Percentiles rank a stretch among this genome's conserved stretches.
Conservation (phyloP, 2,329 filamentous ascomycete species). For the Penicillium italicum region DNA sequence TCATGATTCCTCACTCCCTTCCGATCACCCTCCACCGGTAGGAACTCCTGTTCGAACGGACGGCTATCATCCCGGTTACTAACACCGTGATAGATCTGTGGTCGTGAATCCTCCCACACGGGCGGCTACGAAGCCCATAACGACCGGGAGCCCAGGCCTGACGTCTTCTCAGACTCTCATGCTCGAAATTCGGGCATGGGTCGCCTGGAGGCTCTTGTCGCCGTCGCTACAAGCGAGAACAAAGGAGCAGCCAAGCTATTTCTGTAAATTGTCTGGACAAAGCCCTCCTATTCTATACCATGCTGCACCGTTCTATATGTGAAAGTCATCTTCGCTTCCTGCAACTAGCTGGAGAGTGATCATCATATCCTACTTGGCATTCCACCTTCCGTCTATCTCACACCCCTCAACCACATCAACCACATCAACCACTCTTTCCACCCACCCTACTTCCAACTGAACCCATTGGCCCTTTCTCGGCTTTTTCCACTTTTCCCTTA, state of each 20-base stretch:
- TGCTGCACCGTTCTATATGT: background rate
- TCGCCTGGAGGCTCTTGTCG: constrained; percentile 49
- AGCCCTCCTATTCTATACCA: constrained; percentile 5
- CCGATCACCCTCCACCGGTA: constrained; percentile 42
- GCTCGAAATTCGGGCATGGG: constrained; percentile 41
- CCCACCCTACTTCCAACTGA: background rate
- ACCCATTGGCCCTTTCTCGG: background rate
- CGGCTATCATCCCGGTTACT: constrained; percentile 28
- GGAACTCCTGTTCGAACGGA: constrained; percentile 28
- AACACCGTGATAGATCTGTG: constrained; percentile 35
- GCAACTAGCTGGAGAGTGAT: constrained; percentile 2
- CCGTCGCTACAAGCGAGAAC: constrained; percentile 49
- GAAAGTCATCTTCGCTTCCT: constrained; percentile 11
- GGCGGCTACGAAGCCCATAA: constrained; percentile 29
- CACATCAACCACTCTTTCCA: constrained; percentile 1
- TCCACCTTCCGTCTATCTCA: background rate
- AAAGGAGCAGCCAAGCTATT: constrained; percentile 36
- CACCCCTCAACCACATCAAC: background rate
- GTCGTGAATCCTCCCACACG: constrained; percentile 29
- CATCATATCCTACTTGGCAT: constrained; percentile 6
- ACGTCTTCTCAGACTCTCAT: constrained; percentile 28
- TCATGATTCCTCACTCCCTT: constrained; percentile 35
- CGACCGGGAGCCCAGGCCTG: constrained; percentile 29
- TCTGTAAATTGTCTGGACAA: constrained; percentile 21
- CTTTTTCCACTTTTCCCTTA: constrained; percentile 9